These are phyloP conservation scores for Crithidia brevicula DNA, from an alignment of 208 protist genomes.

Conservation along the genomic window DNA sequence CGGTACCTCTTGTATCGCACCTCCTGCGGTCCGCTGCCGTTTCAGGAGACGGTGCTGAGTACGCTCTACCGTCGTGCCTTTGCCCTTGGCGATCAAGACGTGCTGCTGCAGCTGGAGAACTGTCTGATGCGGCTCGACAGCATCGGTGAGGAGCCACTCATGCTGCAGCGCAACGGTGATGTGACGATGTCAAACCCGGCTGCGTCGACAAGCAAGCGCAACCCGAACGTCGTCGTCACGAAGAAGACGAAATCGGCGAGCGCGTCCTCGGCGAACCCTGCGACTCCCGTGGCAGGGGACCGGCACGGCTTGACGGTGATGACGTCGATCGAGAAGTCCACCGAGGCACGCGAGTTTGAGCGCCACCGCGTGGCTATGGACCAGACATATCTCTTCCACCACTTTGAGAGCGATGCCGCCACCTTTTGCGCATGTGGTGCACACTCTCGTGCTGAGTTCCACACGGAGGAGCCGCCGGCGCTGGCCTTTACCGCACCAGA, in stretches of 20 bases:
- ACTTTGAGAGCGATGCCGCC: constrained; percentile 66
- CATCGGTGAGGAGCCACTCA: constrained; percentile 26
- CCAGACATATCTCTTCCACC: constrained; percentile 71
- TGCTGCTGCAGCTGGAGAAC: constrained; percentile 83
- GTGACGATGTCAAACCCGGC: constrained; percentile 25
- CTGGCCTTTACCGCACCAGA: constrained; percentile 51
- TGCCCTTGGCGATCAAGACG: constrained; percentile 43
- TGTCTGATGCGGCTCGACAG: constrained; percentile 62
- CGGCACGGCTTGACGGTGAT: constrained; percentile 4
- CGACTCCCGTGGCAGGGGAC: background rate
- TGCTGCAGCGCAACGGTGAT: constrained; percentile 24
- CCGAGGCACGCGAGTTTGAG: constrained; percentile 37
- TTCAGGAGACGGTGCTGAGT: constrained; percentile 80
- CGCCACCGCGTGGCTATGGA: constrained; percentile 26
- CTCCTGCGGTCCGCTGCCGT: constrained; percentile 50
- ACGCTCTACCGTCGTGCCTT: constrained; percentile 77
- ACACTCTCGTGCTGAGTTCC: constrained; percentile 53
- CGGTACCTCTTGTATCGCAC: constrained; percentile 79
- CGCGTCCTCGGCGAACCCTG: background rate
- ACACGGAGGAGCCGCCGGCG: constrained; percentile 40
- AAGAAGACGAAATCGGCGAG: constrained; percentile 19
- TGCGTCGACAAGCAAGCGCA: constrained; percentile 1
- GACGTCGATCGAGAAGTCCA: constrained; percentile 16
- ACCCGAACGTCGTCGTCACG: background rate
- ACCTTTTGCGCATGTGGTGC: constrained; percentile 58